Percentiles rank a stretch among this genome's conserved stretches.
Evolutionary conservation across 1,284 basidiomycete genomes (phyloP).

Genomic region (Cutaneotrichosporon sp.): DNA sequence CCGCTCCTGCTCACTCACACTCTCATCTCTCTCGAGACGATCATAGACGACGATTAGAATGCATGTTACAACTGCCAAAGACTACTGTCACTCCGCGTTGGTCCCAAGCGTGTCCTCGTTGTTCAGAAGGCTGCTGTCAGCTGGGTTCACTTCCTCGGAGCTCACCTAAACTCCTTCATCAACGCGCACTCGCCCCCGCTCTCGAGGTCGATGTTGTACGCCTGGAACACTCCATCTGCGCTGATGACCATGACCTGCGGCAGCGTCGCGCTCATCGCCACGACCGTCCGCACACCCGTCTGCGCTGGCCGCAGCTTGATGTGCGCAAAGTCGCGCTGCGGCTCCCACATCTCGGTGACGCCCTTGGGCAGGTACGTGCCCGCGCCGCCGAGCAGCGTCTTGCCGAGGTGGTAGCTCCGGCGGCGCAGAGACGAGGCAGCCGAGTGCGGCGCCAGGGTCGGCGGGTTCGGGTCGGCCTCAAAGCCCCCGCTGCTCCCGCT

Average conservation of each 20-base stretch:
- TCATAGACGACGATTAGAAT: slow-evolving; percentile 1
- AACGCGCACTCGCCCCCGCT: slow-evolving; percentile 93
- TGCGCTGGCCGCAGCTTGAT: slow-evolving; percentile 82
- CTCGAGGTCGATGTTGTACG: slow-evolving; percentile 94
- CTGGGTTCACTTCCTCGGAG: not conserved
- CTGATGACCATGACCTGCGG: slow-evolving; percentile 98
- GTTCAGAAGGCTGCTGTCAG: slow-evolving; percentile 17
- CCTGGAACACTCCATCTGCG: slow-evolving; percentile 92
- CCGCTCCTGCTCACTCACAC: too few species aligned
- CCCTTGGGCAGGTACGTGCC: slow-evolving; percentile 90
- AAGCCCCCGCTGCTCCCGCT: slow-evolving; percentile 13
- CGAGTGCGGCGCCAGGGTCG: slow-evolving; percentile 10
- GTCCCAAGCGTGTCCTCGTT: slow-evolving; percentile 24
- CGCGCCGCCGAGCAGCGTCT: slow-evolving; percentile 75
- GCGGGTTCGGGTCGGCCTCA: slow-evolving; percentile 36
- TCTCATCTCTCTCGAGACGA: not conserved
- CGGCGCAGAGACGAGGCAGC: slow-evolving; percentile 52
- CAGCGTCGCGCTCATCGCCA: slow-evolving; percentile 79
- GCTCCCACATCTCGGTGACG: slow-evolving; percentile 96
- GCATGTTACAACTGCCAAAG: slow-evolving; percentile 16
- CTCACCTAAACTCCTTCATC: slow-evolving; percentile 83
- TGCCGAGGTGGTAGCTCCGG: slow-evolving; percentile 75
- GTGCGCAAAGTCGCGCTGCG: slow-evolving; percentile 90
- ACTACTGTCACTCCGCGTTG: slow-evolving; percentile 13
- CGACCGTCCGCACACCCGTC: slow-evolving; percentile 67